Evolutionary conservation across 257 asterid genomes (phyloP), one percentile per base, ranked within the genome.

Genomic region (Echites panduratus): DNA sequence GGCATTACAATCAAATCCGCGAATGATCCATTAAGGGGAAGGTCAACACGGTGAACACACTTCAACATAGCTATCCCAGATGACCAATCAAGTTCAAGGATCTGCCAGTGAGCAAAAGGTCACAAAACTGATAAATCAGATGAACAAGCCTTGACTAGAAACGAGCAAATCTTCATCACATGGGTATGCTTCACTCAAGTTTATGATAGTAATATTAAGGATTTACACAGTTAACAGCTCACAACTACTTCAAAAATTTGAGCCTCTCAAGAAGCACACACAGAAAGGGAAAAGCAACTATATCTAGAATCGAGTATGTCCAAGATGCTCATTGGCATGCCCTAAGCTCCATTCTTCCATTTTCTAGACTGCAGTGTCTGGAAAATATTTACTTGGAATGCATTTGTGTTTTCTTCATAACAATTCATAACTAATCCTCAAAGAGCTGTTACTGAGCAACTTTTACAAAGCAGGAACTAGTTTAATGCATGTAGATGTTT

Each of bases 21-120:
- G 82, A 92, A 95, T 73, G 97, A 88, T 73, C 98, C 97, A 81
- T 78, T 81, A 77, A 95, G 96, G 54, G 86, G 86, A 79, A 91
- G 97, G 87, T 95, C 97, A 82, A 95, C 80, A 66, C 95, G 96
- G 69, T 82, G 88, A 29, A 85, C 71, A 78, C 97, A 92, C 85
- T 92, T 92, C 87, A 95, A 68, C 75, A 80, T 86, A 77, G 88
- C 79, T 77, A 91, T 82, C 66, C 98, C 97, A 64, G 89, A 88
- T 72, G 99, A 95, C 98, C 99, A 95, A 80, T 95, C 92, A 79
- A 95, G 95, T 82, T 89, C 88, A 22, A 95, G 92, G 77, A 95
- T 86, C 99, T 95, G 98, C 81, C 65, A 54, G 71, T 19, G 27
- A 35, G 40, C 14, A 65, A 70, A 54, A 61, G 24, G 16, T 57